phyloP scores from a whole-genome alignment of 345 rosid genomes.

The Schrenkiella parvula region DNA sequence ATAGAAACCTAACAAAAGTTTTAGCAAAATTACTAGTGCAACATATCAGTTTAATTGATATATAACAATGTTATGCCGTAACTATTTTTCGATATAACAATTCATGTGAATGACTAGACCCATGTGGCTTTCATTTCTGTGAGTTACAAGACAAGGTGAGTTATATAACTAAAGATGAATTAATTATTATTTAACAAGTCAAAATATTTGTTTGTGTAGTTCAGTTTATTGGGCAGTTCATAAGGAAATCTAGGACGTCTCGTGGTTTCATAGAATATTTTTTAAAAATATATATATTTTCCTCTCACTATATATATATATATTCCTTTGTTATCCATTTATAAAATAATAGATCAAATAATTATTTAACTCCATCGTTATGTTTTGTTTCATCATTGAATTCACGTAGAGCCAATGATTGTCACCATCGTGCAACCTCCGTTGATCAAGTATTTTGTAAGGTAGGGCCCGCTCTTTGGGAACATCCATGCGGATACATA shows the following conservation, averaged over 20 bases:
- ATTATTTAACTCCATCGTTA: neutral
- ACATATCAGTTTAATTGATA: neutral
- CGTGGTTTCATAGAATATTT: constrained; percentile 24
- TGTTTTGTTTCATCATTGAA: constrained; percentile 23
- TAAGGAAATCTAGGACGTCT: constrained; percentile 42
- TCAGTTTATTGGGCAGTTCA: constrained; percentile 76
- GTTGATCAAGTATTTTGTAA: neutral
- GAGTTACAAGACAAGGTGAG: constrained; percentile 7
- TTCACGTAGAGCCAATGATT: constrained; percentile 36
- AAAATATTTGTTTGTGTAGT: constrained; percentile 29
- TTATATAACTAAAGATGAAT: neutral
- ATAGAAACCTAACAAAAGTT: neutral
- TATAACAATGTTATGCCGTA: neutral
- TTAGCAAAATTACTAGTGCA: neutral
- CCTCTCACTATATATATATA: neutral
- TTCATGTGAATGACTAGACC: constrained; percentile 19
- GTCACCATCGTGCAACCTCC: constrained; percentile 28
- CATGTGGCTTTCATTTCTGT: constrained; percentile 13
- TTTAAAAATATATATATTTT: constrained; percentile 9
- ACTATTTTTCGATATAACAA: neutral
- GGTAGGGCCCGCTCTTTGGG: neutral
- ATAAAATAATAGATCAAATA: neutral
- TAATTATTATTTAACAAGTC: neutral
- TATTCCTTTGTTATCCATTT: neutral
- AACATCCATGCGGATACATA: constrained; percentile 10